Evolutionary conservation across 2,329 filamentous ascomycete species (phyloP), one percentile per base, ranked within the genome.

Genomic region (Neospermospora avenae): DNA sequence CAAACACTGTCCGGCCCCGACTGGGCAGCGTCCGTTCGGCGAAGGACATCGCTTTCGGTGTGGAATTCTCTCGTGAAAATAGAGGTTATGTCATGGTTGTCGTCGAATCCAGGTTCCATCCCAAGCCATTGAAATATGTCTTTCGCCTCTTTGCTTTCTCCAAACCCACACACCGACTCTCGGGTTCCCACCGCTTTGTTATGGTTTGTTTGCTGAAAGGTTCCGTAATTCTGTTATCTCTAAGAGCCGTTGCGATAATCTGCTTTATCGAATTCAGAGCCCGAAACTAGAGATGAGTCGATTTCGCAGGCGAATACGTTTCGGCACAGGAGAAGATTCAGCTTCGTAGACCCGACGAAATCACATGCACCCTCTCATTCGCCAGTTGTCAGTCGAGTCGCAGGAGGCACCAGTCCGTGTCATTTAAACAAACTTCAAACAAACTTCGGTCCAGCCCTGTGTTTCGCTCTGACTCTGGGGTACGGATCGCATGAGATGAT

Each of bases 1-100:
- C 83, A 69, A 92, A 84, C 55, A 91, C 87, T 39, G 80, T 77
- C 58, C 81, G 81, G 22, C 84, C 83, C 59, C 67, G 66, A 48
- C 64, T 66, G 35, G 57, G 34, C 20, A 48, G 57, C 41, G 35
- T 37, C 11, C 39, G n/a, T 25, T 49, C 13, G 28, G 11, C 11
- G 55, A 58, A 25, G 42, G 44, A 18, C 56, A 58, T 58, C 28
- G 56, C 46, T 41, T 14, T 20, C 18, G 39, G 24, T 28, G 25
- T 48, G 48, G 35, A 8, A 20, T 51, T 24, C 28, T 59, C 22
- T 14, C 22, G 44, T 31, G 37, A 42, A 14, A 14, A 28, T 46
- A 22, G 22, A 48, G 6, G 22, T 20, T 31, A 55, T 44, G 54
- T 64, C 63, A 66, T 63, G 65, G 58, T 48, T 62, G 60, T 58